Evolutionary conservation across 495 filamentous ascomycete species (phyloP), one percentile per base, ranked within the genome.

Genomic region (Rhizodiscina lignyota): DNA sequence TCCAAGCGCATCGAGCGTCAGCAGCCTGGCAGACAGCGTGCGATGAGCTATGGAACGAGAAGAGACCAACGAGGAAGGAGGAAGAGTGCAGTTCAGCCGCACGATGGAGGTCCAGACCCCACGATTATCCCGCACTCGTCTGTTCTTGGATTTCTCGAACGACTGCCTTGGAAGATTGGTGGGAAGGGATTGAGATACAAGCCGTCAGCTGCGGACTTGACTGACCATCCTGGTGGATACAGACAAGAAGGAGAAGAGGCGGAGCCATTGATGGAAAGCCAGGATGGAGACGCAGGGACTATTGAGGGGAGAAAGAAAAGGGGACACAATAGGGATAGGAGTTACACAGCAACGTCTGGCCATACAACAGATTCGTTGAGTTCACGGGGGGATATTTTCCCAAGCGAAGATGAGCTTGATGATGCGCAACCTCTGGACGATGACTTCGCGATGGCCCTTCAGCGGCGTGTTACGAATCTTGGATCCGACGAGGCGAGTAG

Each of bases 351-450:
- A 11, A 74, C 68, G n/a, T 92, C 83, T 5, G 77, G 76, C 3
- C 74, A 76, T 21, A 94, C 85, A 0, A 72, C 68, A n/a, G 89
- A 85, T 41, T 94, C 85, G 2, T 70, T 84, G 29, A 78, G 89
- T 47, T 94, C 86, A n/a, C 67, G 91, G 34, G 85, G 84, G 0
- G 89, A 99, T 55, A 60, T 99, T 16, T 86, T 94, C 43, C 84
- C 83, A 1, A 94, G 87, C 45, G 86, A 93, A 41, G 79, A 75
- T 33, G 89, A 94, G 30, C 28, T 49, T 40, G 78, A 72, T 31
- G 83, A 97, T 63, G 89, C 89, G 1, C 72, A 94, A 18, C 85
- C 89, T 1, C 59, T 97, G 34, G 82, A 85, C 45, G 89, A 96
- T 55, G 89, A 96, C 47, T 93, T 96, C 45, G 73, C 82, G 1